Percentiles rank a stretch among this genome's conserved stretches.
These are phyloP conservation scores for Solanum hybrid DNA, from an alignment of 305 asterid species.

Conservation along the genomic window DNA sequence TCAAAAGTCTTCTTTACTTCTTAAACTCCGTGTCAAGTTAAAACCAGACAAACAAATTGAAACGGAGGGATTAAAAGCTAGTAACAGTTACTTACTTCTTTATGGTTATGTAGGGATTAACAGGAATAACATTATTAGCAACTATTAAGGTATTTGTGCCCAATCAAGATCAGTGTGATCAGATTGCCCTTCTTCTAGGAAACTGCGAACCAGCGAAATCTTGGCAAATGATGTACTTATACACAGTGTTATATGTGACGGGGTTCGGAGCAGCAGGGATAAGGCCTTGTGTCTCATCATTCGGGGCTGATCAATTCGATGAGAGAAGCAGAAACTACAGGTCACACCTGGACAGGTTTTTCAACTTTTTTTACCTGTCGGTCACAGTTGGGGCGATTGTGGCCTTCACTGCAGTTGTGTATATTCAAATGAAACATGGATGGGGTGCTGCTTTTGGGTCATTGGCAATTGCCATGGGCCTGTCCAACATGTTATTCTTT, in stretches of 20 bases:
- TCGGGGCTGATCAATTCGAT: constrained; percentile 94
- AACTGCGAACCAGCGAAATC: constrained; percentile 78
- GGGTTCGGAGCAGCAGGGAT: constrained; percentile 99
- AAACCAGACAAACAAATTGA: background rate
- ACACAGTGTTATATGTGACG: constrained; percentile 58
- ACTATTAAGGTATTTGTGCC: constrained; percentile 57
- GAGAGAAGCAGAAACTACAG: constrained; percentile 64
- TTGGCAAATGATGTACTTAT: constrained; percentile 92
- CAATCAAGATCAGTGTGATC: constrained; percentile 77
- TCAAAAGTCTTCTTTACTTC: background rate
- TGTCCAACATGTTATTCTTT: constrained; percentile 81
- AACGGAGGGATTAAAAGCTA: background rate
- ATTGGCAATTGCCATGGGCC: constrained; percentile 87
- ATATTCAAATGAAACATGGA: constrained; percentile 79
- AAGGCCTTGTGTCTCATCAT: constrained; percentile 94
- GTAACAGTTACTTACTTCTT: background rate
- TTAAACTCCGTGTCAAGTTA: background rate
- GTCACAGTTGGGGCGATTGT: constrained; percentile 93
- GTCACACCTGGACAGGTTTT: constrained; percentile 74
- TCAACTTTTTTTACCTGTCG: constrained; percentile 91
- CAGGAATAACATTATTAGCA: constrained; percentile 78
- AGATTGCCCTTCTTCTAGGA: constrained; percentile 74
- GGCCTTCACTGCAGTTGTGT: constrained; percentile 87
- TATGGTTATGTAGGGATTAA: constrained; percentile 64
- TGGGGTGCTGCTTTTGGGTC: constrained; percentile 96